Evolutionary conservation across 495 filamentous ascomycete genomes (phyloP), one percentile per base, ranked within the genome.

Genomic region (Penicillium ucsense): DNA sequence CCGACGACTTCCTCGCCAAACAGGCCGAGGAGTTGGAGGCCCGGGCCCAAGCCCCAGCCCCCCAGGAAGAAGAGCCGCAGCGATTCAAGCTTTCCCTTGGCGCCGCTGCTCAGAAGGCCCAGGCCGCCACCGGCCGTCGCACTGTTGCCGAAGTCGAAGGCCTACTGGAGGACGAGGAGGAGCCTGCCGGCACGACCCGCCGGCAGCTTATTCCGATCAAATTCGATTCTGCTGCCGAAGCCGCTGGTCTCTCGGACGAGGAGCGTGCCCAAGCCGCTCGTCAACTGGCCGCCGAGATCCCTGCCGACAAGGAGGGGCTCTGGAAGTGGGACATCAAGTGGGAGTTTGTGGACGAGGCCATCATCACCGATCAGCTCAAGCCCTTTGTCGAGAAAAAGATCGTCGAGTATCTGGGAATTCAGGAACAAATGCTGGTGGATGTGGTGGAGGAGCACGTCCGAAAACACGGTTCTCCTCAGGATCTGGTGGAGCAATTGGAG

Each of bases 311-410:
- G 55, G 81, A 85, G 7, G 91, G 88, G 8, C 73, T 99, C 27
- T 99, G 90, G 86, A 79, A 79, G 5, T 97, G 88, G 88, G 75
- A 83, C 31, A 80, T 99, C 67, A 86, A 90, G 53, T 99, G 90
- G 91, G 86, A 95, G 31, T 91, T 84, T 71, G 80, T 99, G 52
- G 89, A 95, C 62, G 84, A 91, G 38, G 79, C 75, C 9, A 77
- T 94, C 20, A 79, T 97, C 50, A 78, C 76, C 54, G 86, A 95
- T 53, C 89, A 96, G 65, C 78, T 99, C 58, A 82, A 84, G 61
- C 89, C 90, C 9, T 97, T 95, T 65, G 88, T 96, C 43, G 91
- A 94, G 74, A 95, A 95, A 79, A 97, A 95, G 76, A 86, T 97
- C 46, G 82, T 97, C 48, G 94, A 97, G 63, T 94, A 89, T 59